These are phyloP conservation scores for Rostrohypoxylon terebratum DNA, from an alignment of 495 filamentous ascomycete genomes.

Conservation along the genomic window DNA sequence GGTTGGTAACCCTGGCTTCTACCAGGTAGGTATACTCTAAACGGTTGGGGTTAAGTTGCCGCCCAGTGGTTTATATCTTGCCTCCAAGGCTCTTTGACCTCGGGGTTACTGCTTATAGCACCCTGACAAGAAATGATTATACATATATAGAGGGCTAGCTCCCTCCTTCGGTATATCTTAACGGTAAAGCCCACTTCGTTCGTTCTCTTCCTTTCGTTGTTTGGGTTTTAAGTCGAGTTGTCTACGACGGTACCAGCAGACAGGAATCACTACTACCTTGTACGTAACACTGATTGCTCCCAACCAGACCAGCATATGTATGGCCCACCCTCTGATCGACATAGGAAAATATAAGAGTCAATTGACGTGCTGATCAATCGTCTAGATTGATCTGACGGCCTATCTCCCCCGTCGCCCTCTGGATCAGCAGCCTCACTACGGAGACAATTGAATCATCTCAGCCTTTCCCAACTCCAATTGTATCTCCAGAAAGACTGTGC, in stretches of 20 bases:
- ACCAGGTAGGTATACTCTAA: no score
- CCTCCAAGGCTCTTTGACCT: constrained; percentile 16
- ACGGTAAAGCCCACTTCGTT: background rate
- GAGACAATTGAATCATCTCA: constrained; percentile 11
- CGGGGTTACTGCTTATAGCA: constrained; percentile 9
- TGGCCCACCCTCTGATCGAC: background rate
- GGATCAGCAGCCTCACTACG: background rate
- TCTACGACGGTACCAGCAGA: background rate
- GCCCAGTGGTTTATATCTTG: constrained; percentile 29
- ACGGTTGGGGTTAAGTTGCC: constrained; percentile 12
- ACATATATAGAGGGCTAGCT: constrained; percentile 24
- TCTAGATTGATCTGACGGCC: constrained; percentile 7
- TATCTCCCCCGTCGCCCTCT: constrained; percentile 7
- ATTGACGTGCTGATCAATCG: constrained; percentile 13
- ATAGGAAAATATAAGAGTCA: constrained; percentile 12
- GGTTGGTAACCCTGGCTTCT: constrained; percentile 32
- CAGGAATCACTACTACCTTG: constrained; percentile 1
- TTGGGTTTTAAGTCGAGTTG: background rate
- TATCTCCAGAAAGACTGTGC: background rate
- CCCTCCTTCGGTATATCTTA: constrained; percentile 2
- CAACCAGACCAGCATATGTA: constrained; percentile 1
- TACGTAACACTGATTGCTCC: background rate
- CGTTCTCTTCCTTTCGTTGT: background rate
- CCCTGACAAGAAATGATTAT: constrained; percentile 5
- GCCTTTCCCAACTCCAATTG: constrained; percentile 1